Evolutionary conservation across 148 eudicot genomes (phyloP).

Genomic region (Oxyria digyna): DNA sequence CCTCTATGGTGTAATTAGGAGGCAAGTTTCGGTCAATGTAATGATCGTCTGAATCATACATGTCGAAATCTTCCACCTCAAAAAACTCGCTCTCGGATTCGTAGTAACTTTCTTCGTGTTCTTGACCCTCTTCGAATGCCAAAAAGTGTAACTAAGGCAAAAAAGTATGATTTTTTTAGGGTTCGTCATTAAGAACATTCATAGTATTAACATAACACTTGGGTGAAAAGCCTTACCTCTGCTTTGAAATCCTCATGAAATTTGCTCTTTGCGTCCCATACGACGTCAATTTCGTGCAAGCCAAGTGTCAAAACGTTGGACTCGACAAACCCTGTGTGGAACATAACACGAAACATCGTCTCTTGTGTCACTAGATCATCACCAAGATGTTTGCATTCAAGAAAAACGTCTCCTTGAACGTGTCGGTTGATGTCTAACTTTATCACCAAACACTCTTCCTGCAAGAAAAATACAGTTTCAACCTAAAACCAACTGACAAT

Average conservation of each 20-base stretch:
- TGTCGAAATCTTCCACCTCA: constrained; percentile 25
- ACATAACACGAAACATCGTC: constrained; percentile 47
- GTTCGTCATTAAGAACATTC: neutral
- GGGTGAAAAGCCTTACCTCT: constrained; percentile 21
- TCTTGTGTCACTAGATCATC: constrained; percentile 40
- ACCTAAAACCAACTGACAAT: too few relatives aligned
- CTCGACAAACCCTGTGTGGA: constrained; percentile 49
- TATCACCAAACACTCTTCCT: constrained; percentile 50
- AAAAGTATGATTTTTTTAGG: neutral
- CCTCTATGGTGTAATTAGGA: constrained; percentile 22
- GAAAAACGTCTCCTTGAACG: constrained; percentile 54
- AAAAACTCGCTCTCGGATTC: constrained; percentile 35
- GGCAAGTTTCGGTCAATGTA: constrained; percentile 18
- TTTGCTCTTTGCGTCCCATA: constrained; percentile 34
- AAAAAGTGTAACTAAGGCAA: neutral
- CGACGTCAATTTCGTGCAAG: constrained; percentile 34
- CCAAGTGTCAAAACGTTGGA: constrained; percentile 31
- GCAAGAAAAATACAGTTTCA: constrained; percentile 13
- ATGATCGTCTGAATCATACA: constrained; percentile 4
- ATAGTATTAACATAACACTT: neutral
- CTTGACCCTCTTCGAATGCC: neutral
- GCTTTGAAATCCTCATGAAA: constrained; percentile 39
- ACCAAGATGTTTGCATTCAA: constrained; percentile 49
- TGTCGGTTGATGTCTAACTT: constrained; percentile 36
- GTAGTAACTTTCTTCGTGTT: constrained; percentile 10